Base-by-base conservation (phyloP, 176 grass and related monocot species). In the Hordeum marinum region DNA sequence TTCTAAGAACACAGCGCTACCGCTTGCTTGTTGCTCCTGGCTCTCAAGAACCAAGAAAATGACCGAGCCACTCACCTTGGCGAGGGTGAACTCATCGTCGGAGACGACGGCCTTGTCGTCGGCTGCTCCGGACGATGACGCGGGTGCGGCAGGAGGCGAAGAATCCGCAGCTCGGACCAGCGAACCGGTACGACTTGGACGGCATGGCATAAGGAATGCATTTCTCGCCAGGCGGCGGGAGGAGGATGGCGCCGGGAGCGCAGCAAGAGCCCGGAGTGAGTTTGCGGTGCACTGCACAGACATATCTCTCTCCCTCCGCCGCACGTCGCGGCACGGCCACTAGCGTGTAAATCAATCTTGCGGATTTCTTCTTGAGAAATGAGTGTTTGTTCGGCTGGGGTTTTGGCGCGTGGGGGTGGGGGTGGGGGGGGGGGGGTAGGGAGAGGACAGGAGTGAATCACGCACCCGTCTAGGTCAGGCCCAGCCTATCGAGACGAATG, bases 31-130 rank as follows among this genome's bases (percentile, higher is more conserved):
- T 32, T 66, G 64, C 41, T 69, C 63, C 31, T 37, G 9, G 12
- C 76, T 65, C 13, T 35, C 86, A 48, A 45, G 46, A 63, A 77
- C 34, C 63, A 77, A 86, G 64, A 78, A 72, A 72, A 46, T 36
- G 63, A 17, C 17, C 0, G 25, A 37, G 63, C 34, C 9, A 7
- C 72, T 79, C 11, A 96, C 93, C 89, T 96, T 99, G 74, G 90
- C 82, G 59, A 99, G 84, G 32, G 96, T 89, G 86, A 99, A 96
- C 74, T 92, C 91, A 3, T 88, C 84, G 86, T 99, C 96, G 5
- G 88, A 82, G 48, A 96, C 82, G 66, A 88, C 54, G 39, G 90
- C 26, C 86, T 96, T 96, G 45, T 77, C 77, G 5, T 68, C 27
- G 24, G 87, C 40, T 24, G 88, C 75, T 48, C 60, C 68, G 9